Percentiles rank a stretch among this genome's conserved stretches.
phyloP scores from a whole-genome alignment of 306 rosid species.

The Arachis hypogaea region DNA sequence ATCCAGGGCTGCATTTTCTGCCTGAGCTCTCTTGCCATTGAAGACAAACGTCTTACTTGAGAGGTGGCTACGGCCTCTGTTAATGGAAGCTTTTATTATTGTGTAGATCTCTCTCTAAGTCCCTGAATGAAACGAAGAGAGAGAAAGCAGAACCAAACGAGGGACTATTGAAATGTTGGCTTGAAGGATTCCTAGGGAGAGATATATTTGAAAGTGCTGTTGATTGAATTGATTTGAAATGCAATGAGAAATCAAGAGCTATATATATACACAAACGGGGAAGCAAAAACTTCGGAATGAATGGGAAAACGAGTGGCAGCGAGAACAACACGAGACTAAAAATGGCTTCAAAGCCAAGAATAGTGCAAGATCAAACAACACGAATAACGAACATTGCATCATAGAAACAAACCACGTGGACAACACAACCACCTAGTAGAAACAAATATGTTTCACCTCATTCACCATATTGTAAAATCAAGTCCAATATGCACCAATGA shows the following conservation, averaged over 20 bases:
- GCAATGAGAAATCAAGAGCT: background rate
- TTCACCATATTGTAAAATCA: no score
- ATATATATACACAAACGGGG: slow-evolving; percentile 4
- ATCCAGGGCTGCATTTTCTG: slow-evolving; percentile 51
- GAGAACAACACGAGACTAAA: background rate
- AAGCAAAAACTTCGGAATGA: slow-evolving; percentile 6
- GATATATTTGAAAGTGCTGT: slow-evolving; percentile 14
- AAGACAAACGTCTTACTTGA: background rate
- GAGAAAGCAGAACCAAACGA: background rate
- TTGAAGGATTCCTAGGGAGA: background rate
- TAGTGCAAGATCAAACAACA: no score
- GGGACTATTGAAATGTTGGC: background rate
- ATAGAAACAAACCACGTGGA: background rate
- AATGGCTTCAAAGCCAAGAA: slow-evolving; percentile 8
- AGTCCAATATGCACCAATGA: no score
- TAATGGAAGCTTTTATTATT: slow-evolving; percentile 27
- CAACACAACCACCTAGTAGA: background rate
- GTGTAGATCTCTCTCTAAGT: slow-evolving; percentile 31
- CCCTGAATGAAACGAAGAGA: slow-evolving; percentile 38
- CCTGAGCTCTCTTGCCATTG: slow-evolving; percentile 48
- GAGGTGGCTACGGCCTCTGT: background rate
- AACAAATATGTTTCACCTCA: no score
- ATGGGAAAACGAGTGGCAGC: background rate
- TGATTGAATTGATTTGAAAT: slow-evolving; percentile 7
- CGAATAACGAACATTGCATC: no score